Evolutionary conservation across 345 rosid genomes (phyloP).

Genomic region (Camelina hispida): DNA sequence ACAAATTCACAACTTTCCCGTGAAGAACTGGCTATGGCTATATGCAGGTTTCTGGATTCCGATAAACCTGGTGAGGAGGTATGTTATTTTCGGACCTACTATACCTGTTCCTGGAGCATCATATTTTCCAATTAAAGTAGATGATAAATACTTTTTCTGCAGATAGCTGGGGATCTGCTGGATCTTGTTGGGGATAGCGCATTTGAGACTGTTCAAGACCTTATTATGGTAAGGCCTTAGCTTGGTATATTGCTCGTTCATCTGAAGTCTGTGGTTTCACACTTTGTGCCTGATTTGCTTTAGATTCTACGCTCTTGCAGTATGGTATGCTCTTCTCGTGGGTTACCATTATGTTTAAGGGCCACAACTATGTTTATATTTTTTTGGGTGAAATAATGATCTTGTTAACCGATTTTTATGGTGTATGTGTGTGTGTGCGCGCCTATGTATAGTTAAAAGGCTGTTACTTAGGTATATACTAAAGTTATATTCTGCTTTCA

Average conservation of each 20-base stretch:
- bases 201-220: slow-evolving; percentile 93
- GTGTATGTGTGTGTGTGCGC: neutral
- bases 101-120: slow-evolving; percentile 29
- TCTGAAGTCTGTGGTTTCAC: slow-evolving; percentile 11
- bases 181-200: slow-evolving; percentile 94
- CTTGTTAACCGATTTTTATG: neutral
- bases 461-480: slow-evolving; percentile 13
- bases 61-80: slow-evolving; percentile 97
- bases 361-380: slow-evolving; percentile 4
- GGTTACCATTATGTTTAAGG: slow-evolving; percentile 13
- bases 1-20: slow-evolving; percentile 77
- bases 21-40: slow-evolving; percentile 94
- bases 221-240: slow-evolving; percentile 60
- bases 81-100: slow-evolving; percentile 35
- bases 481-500: slow-evolving; percentile 23
- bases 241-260: slow-evolving; percentile 23
- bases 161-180: slow-evolving; percentile 92
- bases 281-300: slow-evolving; percentile 14
- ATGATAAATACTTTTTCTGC: slow-evolving; percentile 27
- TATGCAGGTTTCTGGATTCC: slow-evolving; percentile 87
- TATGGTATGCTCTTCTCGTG: slow-evolving; percentile 1
- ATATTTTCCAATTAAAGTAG: slow-evolving; percentile 22
- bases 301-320: slow-evolving; percentile 1
- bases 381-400: slow-evolving; percentile 1
- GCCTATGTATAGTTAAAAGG: slow-evolving; percentile 2